A percentile compares a stretch with the other conserved stretches of the same genome.
Evolutionary conservation across 148 eudicot species (phyloP).

Genomic region (Gaultheria prostrata): DNA sequence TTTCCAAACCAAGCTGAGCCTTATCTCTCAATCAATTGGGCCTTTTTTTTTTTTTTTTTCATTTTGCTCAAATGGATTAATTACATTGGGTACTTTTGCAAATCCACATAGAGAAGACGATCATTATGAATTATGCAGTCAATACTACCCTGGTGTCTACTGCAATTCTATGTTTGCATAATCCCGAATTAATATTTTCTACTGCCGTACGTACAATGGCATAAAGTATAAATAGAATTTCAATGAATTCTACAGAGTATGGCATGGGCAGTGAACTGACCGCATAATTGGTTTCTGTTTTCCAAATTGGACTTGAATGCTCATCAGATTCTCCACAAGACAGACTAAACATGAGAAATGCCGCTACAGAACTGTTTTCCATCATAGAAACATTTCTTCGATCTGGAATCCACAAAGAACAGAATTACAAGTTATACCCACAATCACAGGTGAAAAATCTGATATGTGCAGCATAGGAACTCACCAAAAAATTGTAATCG

Average conservation of each 20-base stretch:
- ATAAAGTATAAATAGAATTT: neutral
- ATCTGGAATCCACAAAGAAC: too few relatives aligned
- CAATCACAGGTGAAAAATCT: conserved; percentile 1
- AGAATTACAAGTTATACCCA: neutral
- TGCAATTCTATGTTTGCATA: neutral
- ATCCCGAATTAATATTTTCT: neutral
- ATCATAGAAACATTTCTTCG: conserved; percentile 23
- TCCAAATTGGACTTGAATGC: too few relatives aligned
- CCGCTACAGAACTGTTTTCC: neutral
- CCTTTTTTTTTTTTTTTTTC: too few relatives aligned
- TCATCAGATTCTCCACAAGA: conserved; percentile 23
- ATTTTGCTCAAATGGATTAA: too few relatives aligned
- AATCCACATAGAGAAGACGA: too few relatives aligned
- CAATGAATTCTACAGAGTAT: conserved; percentile 11
- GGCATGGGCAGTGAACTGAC: conserved; percentile 15
- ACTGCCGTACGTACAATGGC: neutral
- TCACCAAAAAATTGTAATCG: neutral
- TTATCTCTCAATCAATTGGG: too few relatives aligned
- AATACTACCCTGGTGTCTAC: neutral
- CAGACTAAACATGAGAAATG: conserved; percentile 25
- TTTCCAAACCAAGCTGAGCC: too few relatives aligned
- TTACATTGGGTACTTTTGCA: too few relatives aligned
- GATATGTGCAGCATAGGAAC: neutral
- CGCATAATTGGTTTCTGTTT: conserved; percentile 18
- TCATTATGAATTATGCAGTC: neutral